A percentile compares a stretch with the other conserved stretches of the same genome.
Evolutionary conservation across 208 protist genomes (phyloP).

Genomic region (Acanthamoeba lenticulata): DNA sequence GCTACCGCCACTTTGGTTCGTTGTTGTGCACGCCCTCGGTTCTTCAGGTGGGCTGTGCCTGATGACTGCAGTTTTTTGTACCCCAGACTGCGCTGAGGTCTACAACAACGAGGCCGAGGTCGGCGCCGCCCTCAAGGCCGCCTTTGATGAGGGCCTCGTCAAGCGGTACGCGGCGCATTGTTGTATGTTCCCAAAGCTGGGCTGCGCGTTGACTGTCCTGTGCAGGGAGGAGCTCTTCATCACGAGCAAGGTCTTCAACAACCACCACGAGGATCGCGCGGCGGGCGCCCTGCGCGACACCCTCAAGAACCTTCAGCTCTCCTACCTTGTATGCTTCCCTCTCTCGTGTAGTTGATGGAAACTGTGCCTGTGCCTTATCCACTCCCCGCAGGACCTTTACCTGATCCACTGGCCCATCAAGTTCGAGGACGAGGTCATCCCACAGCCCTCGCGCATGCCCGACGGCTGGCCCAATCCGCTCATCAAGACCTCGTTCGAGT

Average conservation of each 20-base stretch:
- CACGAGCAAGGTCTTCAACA: conserved; percentile 57
- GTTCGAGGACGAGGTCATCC: conserved; percentile 52
- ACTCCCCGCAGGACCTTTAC: neutral
- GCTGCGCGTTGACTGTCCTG: neutral
- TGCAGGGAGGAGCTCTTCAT: conserved; percentile 35
- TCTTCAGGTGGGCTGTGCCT: neutral
- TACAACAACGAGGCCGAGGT: conserved; percentile 60
- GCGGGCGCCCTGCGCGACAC: conserved; percentile 3
- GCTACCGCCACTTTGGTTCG: conserved; percentile 45
- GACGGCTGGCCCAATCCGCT: conserved; percentile 77
- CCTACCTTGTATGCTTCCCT: neutral
- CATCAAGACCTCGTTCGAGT: neutral
- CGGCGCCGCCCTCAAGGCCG: neutral
- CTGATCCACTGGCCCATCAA: conserved; percentile 65
- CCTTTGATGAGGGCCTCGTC: neutral
- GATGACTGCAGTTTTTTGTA: conserved; percentile 68
- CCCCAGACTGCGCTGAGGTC: conserved; percentile 31
- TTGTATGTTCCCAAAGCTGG: conserved; percentile 71
- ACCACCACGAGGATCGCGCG: neutral
- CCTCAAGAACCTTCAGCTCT: conserved; percentile 58
- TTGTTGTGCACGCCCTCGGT: conserved; percentile 78
- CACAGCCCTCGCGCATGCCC: conserved; percentile 67
- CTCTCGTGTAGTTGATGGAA: neutral
- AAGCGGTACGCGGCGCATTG: conserved; percentile 80
- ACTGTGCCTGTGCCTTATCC: neutral